Evolutionary conservation across 139 green algal genomes (phyloP), one percentile per base, ranked within the genome.

Genomic region (Auxenochlorella protothecoides): DNA sequence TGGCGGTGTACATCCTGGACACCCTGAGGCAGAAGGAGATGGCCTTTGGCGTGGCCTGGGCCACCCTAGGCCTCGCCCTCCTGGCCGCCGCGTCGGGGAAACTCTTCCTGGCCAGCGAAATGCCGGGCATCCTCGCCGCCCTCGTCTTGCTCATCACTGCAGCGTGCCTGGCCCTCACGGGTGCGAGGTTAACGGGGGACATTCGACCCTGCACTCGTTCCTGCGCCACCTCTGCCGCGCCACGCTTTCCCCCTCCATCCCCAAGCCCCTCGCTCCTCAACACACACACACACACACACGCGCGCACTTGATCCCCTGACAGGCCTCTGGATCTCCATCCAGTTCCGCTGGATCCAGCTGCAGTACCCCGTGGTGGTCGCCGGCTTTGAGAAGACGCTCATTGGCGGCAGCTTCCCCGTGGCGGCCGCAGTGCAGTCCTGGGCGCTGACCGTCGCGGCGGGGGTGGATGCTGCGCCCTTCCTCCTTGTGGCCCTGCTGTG

Each of bases 261-360:
- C 27, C 27, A 9, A 44, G 3, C 44, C 8, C 5, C 72, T 44
- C 59, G 10, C 51, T 56, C 5, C 4, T 0, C 67, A 27, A 27
- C 67, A 63, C 53, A 6, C 55, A 55, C 53, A 44, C 27, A 44
- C 27, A 44, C 27, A 44, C 27, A 44, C 27, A 44, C 27, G 1
- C 27, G 27, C 27, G 27, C 27, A 44, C 27, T 4, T 61, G 5
- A 2, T 13, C 4, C 5, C 12, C 5, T 7, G 13, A 71, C 76
- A 75, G 86, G 86, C 60, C 68, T 89, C 55, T 98, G 93, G 93
- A 84, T 79, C 5, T 92, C 88, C 6, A 68, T 98, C 67, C 90
- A 98, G 80, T 98, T 97, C 81, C 85, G 85, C 51, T 97, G 88
- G 80, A 76, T 97, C 13, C 86, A 96, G 72, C 73, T 92, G 72